These are phyloP conservation scores for Penicillium crystallinum DNA, from an alignment of 495 filamentous ascomycete species.

Conservation along the genomic window DNA sequence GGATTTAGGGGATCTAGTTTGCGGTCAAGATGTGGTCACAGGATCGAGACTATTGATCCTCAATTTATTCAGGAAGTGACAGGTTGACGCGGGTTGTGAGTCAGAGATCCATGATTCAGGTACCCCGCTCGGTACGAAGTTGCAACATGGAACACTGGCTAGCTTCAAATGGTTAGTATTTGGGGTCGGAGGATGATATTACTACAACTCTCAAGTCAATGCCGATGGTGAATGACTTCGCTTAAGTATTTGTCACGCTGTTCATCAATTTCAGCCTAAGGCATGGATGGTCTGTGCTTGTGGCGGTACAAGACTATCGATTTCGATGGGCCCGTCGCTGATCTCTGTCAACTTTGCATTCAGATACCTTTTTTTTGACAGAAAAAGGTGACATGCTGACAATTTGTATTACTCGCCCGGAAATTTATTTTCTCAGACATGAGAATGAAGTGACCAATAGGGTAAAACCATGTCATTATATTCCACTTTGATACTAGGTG, in stretches of 20 bases:
- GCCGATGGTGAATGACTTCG: too few species aligned
- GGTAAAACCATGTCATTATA: constrained; percentile 3
- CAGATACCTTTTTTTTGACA: too few species aligned
- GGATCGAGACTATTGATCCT: constrained; percentile 2
- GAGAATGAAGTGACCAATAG: not conserved
- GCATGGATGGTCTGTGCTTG: constrained; percentile 18
- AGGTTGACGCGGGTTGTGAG: constrained; percentile 9
- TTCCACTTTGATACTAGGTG: not conserved
- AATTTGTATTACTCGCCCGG: not conserved
- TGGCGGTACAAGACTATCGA: constrained; percentile 30
- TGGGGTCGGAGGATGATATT: too few species aligned
- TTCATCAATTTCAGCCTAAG: too few species aligned
- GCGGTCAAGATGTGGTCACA: too few species aligned
- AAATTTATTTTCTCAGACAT: not conserved
- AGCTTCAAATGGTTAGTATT: not conserved
- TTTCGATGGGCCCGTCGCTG: constrained; percentile 15
- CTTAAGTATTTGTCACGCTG: constrained; percentile 26
- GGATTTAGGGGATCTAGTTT: constrained; percentile 4
- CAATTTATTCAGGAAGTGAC: constrained; percentile 6
- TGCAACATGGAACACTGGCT: not conserved
- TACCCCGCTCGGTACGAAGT: too few species aligned
- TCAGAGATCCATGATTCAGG: not conserved
- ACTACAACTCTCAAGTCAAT: too few species aligned
- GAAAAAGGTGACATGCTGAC: not conserved
- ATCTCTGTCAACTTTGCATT: constrained; percentile 18